phyloP scores from a whole-genome alignment of 2,329 filamentous ascomycete genomes.

The Fusarium sp. region DNA sequence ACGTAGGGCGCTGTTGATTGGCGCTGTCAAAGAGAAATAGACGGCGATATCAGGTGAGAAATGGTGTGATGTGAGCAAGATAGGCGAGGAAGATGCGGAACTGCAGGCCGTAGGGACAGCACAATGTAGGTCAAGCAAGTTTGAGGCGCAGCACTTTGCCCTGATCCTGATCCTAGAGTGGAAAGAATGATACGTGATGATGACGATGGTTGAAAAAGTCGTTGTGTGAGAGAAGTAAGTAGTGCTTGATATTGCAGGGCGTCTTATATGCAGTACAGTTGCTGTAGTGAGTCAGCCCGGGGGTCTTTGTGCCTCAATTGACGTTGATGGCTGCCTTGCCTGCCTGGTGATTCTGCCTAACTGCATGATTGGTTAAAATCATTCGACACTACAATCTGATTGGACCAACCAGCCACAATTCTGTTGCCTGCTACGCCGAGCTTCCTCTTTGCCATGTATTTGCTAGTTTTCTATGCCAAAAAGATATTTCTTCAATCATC shows the following conservation, averaged over 20 bases:
- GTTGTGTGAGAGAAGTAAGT: neutral
- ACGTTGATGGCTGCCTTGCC: slow-evolving; percentile 6
- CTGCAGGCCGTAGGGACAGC: too few species aligned
- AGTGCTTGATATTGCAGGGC: neutral
- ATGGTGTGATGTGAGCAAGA: neutral
- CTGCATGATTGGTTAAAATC: neutral
- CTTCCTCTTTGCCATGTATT: neutral
- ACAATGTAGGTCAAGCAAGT: too few species aligned
- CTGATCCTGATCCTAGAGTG: neutral
- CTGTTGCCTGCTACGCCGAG: slow-evolving; percentile 22
- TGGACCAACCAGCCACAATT: neutral
- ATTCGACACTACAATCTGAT: neutral
- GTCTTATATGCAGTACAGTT: neutral
- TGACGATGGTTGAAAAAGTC: neutral
- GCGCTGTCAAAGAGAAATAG: neutral
- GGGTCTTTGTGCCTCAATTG: neutral
- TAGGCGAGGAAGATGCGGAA: neutral
- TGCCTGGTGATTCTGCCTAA: slow-evolving; percentile 9
- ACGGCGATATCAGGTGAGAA: neutral
- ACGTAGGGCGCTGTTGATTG: neutral
- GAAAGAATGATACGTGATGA: neutral
- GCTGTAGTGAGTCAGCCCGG: neutral
- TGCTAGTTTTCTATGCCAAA: too few species aligned
- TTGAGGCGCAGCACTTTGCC: neutral
- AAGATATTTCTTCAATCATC: too few species aligned